These are phyloP conservation scores for Leishmania aethiopica DNA, from an alignment of 208 protist genomes.

Conservation along the genomic window DNA sequence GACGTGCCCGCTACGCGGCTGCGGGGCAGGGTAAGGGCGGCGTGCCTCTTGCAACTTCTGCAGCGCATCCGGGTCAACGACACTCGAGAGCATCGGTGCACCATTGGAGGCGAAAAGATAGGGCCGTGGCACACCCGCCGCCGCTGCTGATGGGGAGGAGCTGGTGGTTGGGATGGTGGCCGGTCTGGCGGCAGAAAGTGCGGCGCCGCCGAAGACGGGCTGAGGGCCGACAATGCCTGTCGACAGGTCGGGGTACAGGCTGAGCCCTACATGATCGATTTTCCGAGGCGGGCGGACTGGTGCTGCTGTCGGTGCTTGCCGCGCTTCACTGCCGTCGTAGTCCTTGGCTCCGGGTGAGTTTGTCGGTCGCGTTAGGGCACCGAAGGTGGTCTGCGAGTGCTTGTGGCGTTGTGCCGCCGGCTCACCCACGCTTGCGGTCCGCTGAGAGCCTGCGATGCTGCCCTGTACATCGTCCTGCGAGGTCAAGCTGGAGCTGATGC, in stretches of 20 bases:
- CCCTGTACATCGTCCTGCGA: background rate
- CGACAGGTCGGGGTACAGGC: slow-evolving; percentile 24
- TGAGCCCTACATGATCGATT: slow-evolving; percentile 10
- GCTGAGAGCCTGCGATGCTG: slow-evolving; percentile 3
- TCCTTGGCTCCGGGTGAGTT: background rate
- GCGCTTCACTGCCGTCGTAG: background rate
- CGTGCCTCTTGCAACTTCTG: slow-evolving; percentile 28
- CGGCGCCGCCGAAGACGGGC: slow-evolving; percentile 37
- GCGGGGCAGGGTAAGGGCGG: slow-evolving; percentile 28
- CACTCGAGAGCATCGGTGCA: slow-evolving; percentile 11
- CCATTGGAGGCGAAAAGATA: slow-evolving; percentile 20
- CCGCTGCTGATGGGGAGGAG: background rate
- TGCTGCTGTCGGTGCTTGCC: background rate
- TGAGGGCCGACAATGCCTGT: slow-evolving; percentile 28
- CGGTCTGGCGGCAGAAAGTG: background rate
- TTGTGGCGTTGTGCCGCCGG: slow-evolving; percentile 14
- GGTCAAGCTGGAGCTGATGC: slow-evolving; percentile 8
- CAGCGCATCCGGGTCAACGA: slow-evolving; percentile 16
- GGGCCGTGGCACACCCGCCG: background rate
- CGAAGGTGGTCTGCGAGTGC: slow-evolving; percentile 1
- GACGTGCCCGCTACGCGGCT: slow-evolving; percentile 58
- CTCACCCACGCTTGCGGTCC: slow-evolving; percentile 3
- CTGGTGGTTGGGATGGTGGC: background rate
- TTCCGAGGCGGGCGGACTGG: slow-evolving; percentile 12
- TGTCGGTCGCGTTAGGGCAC: background rate